Evolutionary conservation across 1,284 basidiomycete genomes (phyloP).

Genomic region (Nidula niveotomentosa): DNA sequence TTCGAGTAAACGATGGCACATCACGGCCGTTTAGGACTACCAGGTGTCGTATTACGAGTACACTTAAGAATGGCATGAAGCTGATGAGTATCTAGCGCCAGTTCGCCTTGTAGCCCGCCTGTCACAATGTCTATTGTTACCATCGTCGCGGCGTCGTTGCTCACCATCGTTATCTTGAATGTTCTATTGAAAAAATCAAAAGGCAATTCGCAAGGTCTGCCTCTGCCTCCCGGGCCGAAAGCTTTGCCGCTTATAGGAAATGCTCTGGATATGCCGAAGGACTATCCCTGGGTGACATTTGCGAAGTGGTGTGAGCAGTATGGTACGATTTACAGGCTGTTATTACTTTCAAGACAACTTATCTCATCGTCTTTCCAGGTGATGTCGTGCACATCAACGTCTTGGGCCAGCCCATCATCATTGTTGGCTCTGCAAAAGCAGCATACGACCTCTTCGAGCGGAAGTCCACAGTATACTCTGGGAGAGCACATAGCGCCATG

Average conservation of each 20-base stretch:
- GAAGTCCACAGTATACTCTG: constrained; percentile 9
- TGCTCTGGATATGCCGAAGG: constrained; percentile 36
- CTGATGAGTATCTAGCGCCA: no score
- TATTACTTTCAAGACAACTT: not conserved
- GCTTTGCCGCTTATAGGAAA: constrained; percentile 44
- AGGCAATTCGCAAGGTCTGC: constrained; percentile 16
- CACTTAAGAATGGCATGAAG: no score
- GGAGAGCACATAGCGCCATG: constrained; percentile 14
- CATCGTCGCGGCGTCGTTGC: no score
- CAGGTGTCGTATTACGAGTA: no score
- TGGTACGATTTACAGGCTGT: constrained; percentile 21
- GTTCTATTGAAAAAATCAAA: no score
- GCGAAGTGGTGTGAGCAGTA: constrained; percentile 32
- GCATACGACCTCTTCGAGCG: constrained; percentile 9
- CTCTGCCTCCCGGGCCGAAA: constrained; percentile 43
- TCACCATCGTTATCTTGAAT: no score
- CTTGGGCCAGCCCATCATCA: constrained; percentile 4
- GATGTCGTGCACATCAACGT: constrained; percentile 9
- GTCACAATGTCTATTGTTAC: no score
- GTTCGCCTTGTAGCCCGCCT: no score
- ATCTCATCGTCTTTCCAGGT: no score
- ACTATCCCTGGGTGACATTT: constrained; percentile 32
- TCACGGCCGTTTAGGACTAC: no score
- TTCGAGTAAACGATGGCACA: no score
- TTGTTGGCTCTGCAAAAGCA: constrained; percentile 6